These are phyloP conservation scores for Xylaria grammica DNA, from an alignment of 495 filamentous ascomycete species.

Conservation along the genomic window DNA sequence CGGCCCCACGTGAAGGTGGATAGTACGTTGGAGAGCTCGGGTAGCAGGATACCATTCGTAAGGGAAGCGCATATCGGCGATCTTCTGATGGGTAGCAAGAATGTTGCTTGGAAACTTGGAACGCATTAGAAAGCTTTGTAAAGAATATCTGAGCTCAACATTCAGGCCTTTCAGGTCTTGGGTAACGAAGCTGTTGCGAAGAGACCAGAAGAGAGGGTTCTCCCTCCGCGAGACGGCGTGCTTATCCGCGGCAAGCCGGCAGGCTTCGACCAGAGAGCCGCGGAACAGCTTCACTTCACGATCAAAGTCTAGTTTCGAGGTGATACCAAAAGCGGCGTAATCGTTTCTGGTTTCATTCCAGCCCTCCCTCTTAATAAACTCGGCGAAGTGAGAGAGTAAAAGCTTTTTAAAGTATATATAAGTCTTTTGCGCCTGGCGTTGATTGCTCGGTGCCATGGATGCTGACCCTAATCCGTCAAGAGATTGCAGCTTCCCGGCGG, in stretches of 20 bases:
- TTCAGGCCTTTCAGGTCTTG: conserved; percentile 53
- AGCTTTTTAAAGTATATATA: conserved; percentile 28
- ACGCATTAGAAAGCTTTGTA: conserved; percentile 56
- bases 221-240: conserved; percentile 37
- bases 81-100: conserved; percentile 59
- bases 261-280: conserved; percentile 40
- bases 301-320: conserved; percentile 35
- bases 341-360: conserved; percentile 26
- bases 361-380: conserved; percentile 13
- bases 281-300: conserved; percentile 44
- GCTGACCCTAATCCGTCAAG: not conserved
- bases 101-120: conserved; percentile 39
- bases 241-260: conserved; percentile 38
- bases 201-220: conserved; percentile 57
- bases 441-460: not conserved
- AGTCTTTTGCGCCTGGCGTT: conserved; percentile 14
- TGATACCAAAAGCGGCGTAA: conserved; percentile 41
- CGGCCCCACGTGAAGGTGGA: conserved; percentile 94
- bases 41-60: conserved; percentile 90
- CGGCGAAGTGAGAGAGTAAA: conserved; percentile 19
- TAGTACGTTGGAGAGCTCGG: conserved; percentile 74
- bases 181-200: conserved; percentile 63
- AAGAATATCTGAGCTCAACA: conserved; percentile 65
- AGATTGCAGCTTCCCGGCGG: not conserved
- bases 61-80: conserved; percentile 83